Evolutionary conservation across 2,329 filamentous ascomycete species (phyloP), one percentile per base, ranked within the genome.

Genomic region (Proliferodiscus dingleyae): DNA sequence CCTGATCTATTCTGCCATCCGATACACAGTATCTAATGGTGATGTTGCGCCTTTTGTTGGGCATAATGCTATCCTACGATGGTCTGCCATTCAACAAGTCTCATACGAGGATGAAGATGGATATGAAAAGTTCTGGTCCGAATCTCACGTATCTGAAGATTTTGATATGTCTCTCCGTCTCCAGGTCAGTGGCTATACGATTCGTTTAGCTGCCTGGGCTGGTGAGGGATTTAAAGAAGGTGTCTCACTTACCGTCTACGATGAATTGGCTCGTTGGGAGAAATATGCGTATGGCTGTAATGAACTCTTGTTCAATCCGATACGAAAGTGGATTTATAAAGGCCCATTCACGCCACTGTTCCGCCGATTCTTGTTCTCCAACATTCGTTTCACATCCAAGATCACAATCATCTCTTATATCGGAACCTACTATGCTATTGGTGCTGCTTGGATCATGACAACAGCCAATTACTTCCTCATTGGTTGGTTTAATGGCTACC

Each of bases 251-350:
- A 91, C 87, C 0, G 85, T 91, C 8, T 89, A 91, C 61, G 87
- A 91, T 65, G 87, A 91, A 65, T 73, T 91, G 49, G 83, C 85
- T 2, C 83, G 87, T 46, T 91, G 87, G 87, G 87, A 91, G 62
- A 91, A 91, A 67, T 89, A 89, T 62, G 87, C 87, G 3, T 90
- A 89, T 58, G 86, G 87, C 29, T 90, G 87, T 67, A 87, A 86
- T 64, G 87, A 90, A 68, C 72, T 91, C 46, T 73, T 91, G 46
- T 91, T 93, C 71, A 77, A 91, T 61, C 87, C 87, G 3, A 71
- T 91, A 49, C 76, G 78, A 49, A 81, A 80, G 56, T 91, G 87
- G 87, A 64, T 80, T 36, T 81, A 74, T 62, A 78, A 74, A 13
- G 87, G 87, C 0, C 87, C 87, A 22, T 87, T 91, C 63, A 91